Evolutionary conservation across 2,329 filamentous ascomycete species (phyloP), one percentile per base, ranked within the genome.

Genomic region (Nemania sp.): DNA sequence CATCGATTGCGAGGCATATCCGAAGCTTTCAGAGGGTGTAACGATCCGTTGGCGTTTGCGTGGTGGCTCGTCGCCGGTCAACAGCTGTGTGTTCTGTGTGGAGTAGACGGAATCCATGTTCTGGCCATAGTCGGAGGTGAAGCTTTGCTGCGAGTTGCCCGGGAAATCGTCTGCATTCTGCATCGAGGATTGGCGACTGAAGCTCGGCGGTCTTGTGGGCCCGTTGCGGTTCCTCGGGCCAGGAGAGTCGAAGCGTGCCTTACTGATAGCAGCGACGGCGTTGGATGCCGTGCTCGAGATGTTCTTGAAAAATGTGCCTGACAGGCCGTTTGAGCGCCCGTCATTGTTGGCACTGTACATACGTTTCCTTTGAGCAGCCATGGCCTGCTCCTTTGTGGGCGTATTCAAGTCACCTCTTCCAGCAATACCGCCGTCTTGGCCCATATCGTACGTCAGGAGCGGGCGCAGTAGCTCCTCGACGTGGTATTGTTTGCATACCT

Each of bases 381-480:
- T 96, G 56, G 94, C 94, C 73, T 97, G 94, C 73, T 97, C 94
- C 73, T 99, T 99, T 31, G 94, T 99, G 0, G 94, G 94, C 0
- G 94, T 97, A 66, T 97, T 93, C 64, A 96, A 82, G 62, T 86
- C 84, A 41, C 88, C 89, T 41, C 86, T 83, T 51, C 88, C 86
- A 5, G 88, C 83, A 45, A 84, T 73, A 44, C 85, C 86, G 44
- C 90, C 88, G 56, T 92, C 88, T 62, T 88, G 84, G 49, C 84
- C 86, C 77, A 91, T 89, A 66, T 93, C 89, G 70, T 93, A 91
- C 23, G 88, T 90, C 49, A 94, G 74, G 5, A 94, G 78, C 14
- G 89, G 88, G 19, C 84, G 81, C 42, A 94, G 75, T 5, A 90
- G 66, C 60, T 93, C 89, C 70, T 93, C 89, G 26, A 94, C 90